phyloP scores from a whole-genome alignment of 2,329 filamentous ascomycete species.

The Passalora sequoiae region DNA sequence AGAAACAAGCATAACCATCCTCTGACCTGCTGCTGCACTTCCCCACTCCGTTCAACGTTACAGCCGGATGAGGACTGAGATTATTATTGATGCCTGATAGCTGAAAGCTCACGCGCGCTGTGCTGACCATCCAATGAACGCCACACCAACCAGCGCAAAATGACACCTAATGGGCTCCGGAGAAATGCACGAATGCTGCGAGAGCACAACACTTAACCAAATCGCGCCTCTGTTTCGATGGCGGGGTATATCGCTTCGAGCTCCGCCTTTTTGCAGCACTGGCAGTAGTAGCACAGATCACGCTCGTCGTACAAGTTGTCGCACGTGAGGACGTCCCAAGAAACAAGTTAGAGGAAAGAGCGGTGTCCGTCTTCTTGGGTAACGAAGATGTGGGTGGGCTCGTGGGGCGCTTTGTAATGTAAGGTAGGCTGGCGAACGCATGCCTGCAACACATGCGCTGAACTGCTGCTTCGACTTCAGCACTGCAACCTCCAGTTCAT shows the following conservation, averaged over 20 bases:
- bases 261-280: constrained; percentile 3
- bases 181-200: constrained; percentile 3
- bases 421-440: constrained; percentile 1
- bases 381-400: neutral
- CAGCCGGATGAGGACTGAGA: neutral
- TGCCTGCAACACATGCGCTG: too few species aligned
- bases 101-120: neutral
- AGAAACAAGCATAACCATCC: neutral
- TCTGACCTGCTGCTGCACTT: neutral
- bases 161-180: neutral
- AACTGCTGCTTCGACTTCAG: constrained; percentile 1
- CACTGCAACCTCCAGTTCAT: constrained; percentile 3
- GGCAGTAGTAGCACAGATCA: too few species aligned
- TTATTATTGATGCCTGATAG: neutral
- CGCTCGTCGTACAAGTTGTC: neutral
- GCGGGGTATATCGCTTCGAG: neutral
- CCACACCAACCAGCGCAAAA: neutral
- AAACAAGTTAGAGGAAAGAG: neutral
- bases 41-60: neutral
- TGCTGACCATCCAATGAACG: too few species aligned
- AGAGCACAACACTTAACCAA: neutral
- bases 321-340: constrained; percentile 1
- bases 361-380: neutral
- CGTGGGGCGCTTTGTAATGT: neutral
- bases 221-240: neutral